phyloP scores from a whole-genome alignment of 768 basidiomycete species.

The Collybia sp. region DNA sequence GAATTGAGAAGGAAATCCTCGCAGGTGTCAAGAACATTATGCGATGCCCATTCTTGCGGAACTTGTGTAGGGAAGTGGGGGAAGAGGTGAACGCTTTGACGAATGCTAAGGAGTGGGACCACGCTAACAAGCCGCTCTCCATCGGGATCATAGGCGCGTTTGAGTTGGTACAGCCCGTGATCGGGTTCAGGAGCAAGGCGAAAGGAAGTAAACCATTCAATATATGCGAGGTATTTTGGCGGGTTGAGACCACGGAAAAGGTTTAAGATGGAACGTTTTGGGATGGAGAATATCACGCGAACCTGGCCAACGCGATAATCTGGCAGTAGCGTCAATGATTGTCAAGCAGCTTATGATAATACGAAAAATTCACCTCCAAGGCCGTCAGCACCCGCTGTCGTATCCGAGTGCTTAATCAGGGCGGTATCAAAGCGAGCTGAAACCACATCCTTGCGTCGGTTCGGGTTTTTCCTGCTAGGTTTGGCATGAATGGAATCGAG shows the following conservation, averaged over 20 bases:
- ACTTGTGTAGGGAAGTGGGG: conserved; percentile 4
- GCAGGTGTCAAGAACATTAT: not conserved
- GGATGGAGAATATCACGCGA: conserved; percentile 18
- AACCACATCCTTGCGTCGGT: conserved; percentile 3
- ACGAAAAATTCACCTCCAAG: no score
- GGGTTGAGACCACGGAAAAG: conserved; percentile 6
- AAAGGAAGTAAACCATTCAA: conserved; percentile 22
- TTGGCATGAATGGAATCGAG: conserved; percentile 26
- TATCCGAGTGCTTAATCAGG: conserved; percentile 1
- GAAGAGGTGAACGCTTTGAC: conserved; percentile 20
- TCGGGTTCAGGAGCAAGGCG: conserved; percentile 6
- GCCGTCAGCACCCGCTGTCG: conserved; percentile 8
- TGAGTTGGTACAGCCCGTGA: conserved; percentile 13
- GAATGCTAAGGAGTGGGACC: conserved; percentile 19
- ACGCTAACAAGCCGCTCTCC: conserved; percentile 13
- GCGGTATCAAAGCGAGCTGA: conserved; percentile 29
- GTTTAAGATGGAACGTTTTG: conserved; percentile 3
- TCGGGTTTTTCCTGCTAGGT: conserved; percentile 7
- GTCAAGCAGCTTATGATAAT: no score
- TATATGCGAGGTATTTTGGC: conserved; percentile 17
- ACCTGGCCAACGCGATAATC: conserved; percentile 20
- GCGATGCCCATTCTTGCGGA: conserved; percentile 3
- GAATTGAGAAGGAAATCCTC: not conserved
- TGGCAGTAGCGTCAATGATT: not conserved
- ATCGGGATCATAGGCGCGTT: not conserved